phyloP scores from a whole-genome alignment of 139 green algal species.

The Auxenochlorella pyrenoidosa region DNA sequence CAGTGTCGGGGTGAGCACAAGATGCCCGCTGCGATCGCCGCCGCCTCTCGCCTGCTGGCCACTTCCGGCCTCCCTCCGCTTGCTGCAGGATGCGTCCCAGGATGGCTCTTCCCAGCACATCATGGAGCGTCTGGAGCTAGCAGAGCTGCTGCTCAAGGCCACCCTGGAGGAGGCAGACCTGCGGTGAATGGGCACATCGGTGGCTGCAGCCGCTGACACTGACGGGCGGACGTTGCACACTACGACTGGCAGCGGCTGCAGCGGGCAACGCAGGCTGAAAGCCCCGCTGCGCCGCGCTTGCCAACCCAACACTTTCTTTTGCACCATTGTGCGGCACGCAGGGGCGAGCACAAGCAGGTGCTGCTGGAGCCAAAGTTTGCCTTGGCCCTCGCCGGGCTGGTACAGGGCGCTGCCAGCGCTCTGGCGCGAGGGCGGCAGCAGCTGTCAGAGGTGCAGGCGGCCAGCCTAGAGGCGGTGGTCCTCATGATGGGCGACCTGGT shows the following conservation, averaged over 20 bases:
- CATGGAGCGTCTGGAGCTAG: not conserved
- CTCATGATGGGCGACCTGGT: not conserved
- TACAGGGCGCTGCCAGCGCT: not conserved
- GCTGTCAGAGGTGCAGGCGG: not conserved
- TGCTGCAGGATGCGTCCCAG: not conserved
- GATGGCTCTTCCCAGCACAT: not conserved
- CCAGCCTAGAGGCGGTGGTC: not conserved
- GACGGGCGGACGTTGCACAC: too few species aligned
- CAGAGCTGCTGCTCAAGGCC: not conserved
- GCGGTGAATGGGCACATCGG: not conserved
- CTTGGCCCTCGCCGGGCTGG: not conserved
- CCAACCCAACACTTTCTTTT: not conserved
- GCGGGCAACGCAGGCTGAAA: not conserved
- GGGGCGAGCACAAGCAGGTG: not conserved
- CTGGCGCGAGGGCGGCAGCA: not conserved
- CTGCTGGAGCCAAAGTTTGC: conserved; percentile 10
- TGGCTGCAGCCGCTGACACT: too few species aligned
- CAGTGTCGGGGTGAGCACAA: not conserved
- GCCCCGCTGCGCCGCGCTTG: not conserved
- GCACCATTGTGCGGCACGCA: not conserved
- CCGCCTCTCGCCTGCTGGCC: not conserved
- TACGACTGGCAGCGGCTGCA: not conserved
- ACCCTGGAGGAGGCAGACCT: not conserved
- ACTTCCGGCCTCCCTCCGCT: not conserved
- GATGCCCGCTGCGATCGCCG: too few species aligned